Conservation (phyloP, 1,284 basidiomycete genomes). For the Ganoderma meredithae region DNA sequence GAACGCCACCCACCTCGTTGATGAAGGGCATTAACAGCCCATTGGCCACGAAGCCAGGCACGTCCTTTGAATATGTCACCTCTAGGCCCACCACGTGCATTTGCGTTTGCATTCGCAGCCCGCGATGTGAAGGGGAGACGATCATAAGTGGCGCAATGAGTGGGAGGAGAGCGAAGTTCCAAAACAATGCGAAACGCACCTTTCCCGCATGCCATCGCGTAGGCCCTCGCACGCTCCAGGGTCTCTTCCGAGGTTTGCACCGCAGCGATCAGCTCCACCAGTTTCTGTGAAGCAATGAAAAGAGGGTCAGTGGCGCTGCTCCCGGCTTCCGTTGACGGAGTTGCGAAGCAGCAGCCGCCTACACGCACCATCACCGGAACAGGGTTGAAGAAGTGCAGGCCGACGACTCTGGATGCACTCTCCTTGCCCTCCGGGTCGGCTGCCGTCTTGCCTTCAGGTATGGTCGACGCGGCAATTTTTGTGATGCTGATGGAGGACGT, state of each 20-base stretch:
- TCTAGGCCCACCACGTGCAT: conserved; percentile 52
- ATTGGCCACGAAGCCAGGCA: conserved; percentile 92
- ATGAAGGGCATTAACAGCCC: conserved; percentile 92
- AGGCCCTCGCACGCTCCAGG: conserved; percentile 79
- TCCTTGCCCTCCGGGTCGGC: conserved; percentile 68
- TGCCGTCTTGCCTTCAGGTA: conserved; percentile 61
- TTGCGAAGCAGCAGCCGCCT: not conserved
- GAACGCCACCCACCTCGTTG: conserved; percentile 68
- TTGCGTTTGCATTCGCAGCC: not conserved
- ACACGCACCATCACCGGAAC: conserved; percentile 87
- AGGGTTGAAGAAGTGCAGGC: conserved; percentile 96
- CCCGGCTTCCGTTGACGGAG: not conserved
- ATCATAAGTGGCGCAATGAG: conserved; percentile 7
- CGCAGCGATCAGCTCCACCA: conserved; percentile 92
- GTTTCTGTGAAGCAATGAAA: conserved; percentile 61
- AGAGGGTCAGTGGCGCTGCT: conserved; percentile 6
- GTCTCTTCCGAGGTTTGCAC: conserved; percentile 88
- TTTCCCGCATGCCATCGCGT: conserved; percentile 92
- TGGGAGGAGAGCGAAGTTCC: not conserved
- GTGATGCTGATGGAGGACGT: conserved; percentile 96
- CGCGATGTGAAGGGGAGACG: not conserved
- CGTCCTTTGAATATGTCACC: conserved; percentile 88
- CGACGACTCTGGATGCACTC: conserved; percentile 76
- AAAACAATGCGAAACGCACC: conserved; percentile 50
- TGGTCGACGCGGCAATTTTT: conserved; percentile 84